Percentiles rank a stretch among this genome's conserved stretches.
Conservation (phyloP, 202 grass and related monocot species). For the Zizania palustris region DNA sequence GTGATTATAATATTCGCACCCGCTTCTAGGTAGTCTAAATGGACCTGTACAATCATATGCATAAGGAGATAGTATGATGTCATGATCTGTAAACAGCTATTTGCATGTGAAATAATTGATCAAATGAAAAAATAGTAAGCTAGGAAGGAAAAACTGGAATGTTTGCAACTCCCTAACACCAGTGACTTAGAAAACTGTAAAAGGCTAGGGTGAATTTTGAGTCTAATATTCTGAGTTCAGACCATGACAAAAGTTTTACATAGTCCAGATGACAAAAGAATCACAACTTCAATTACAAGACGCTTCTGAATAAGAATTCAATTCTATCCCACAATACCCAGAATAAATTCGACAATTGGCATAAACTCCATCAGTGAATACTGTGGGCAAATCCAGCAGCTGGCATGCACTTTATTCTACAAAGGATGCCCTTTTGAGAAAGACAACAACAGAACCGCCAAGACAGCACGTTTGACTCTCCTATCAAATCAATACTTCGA, state of each 20-base stretch:
- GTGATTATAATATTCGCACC: constrained; percentile 90
- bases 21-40: constrained; percentile 92
- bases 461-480: not conserved
- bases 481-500: not conserved
- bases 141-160: not conserved
- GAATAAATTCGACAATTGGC: constrained; percentile 11
- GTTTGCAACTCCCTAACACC: not conserved
- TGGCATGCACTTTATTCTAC: not conserved
- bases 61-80: constrained; percentile 25
- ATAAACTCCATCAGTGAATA: not conserved
- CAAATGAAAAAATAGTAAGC: not conserved
- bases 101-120: not conserved
- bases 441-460: not conserved
- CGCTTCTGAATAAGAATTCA: not conserved
- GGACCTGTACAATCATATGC: constrained; percentile 65
- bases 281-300: not conserved
- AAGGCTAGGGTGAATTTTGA: not conserved
- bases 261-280: not conserved
- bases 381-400: not conserved
- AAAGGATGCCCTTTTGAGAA: not conserved
- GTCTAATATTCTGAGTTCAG: not conserved
- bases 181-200: not conserved
- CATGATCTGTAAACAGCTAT: constrained; percentile 1
- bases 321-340: not conserved
- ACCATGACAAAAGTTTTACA: not conserved